Evolutionary conservation across 1,284 basidiomycete species (phyloP), one percentile per base, ranked within the genome.

Genomic region (Malassezia sp.): DNA sequence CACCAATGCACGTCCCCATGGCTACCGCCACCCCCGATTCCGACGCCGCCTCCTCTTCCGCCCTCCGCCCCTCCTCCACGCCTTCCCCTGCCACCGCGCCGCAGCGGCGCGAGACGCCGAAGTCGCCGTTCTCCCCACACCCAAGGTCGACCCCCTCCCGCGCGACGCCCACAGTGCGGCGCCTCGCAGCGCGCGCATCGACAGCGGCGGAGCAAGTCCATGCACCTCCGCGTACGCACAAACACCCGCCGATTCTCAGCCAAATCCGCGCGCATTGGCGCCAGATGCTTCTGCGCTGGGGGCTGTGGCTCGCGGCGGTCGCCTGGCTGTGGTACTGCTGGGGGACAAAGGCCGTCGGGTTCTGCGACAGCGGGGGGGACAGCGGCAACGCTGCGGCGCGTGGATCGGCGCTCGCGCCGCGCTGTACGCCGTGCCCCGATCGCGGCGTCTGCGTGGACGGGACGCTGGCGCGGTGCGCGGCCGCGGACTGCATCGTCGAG

Each of bases 341-440:
- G 18, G 59, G 60, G n/a, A 59, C 54, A 10, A 49, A 47, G 5
- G 43, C 43, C 4, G 40, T 63, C 2, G 66, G 66, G 26, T 69
- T 54, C 42, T 69, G 66, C 45, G 56, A 60, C 32, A 54, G 44
- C n/a, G 4, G 52, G 49, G 8, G 50, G 52, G 9, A 4, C 26
- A 9, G 18, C 47, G 24, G 48, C 49, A 36, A 63, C 61, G 38
- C 27, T 48, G 18, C 38, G 56, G 17, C 45, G 60, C 12, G 29
- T 52, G 30, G 54, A 49, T 10, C 57, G 49, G 18, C 15, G 4
- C 10, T 42, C 2, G 17, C 17, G 26, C 43, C 43, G 1, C 11
- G 6, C 12, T 69, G 66, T 47, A 54, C 61, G 9, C 59, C 53
- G 0, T 69, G 66, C 23, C 64, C 66, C 2, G 17, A 55, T 3